A percentile compares a stretch with the other conserved stretches of the same genome.
Conservation (phyloP, 1,139 yeast species). For the Candida glucosophila region DNA sequence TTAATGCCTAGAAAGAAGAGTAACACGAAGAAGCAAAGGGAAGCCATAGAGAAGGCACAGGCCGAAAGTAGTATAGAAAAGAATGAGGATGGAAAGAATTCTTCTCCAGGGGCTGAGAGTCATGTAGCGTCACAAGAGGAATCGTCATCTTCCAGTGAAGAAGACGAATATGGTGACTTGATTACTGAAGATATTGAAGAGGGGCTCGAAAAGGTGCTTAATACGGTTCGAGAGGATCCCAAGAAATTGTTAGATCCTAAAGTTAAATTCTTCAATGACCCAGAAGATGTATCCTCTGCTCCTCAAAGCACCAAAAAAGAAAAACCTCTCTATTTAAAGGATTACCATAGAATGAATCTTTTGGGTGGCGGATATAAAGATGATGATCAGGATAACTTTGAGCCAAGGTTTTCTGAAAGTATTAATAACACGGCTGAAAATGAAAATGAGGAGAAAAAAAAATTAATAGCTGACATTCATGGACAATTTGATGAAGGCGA, state of each 20-base stretch:
- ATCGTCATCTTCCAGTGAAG: slow-evolving; percentile 60
- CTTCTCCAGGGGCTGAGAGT: slow-evolving; percentile 6
- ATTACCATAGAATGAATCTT: slow-evolving; percentile 80
- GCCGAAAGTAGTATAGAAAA: slow-evolving; percentile 1
- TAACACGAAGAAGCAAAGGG: slow-evolving; percentile 73
- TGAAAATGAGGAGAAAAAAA: slow-evolving; percentile 66
- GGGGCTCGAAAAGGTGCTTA: slow-evolving; percentile 66
- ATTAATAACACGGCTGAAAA: slow-evolving; percentile 52
- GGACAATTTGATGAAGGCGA: slow-evolving; percentile 48
- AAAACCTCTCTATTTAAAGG: slow-evolving; percentile 84
- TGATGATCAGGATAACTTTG: slow-evolving; percentile 32
- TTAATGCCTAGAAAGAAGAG: slow-evolving; percentile 93
- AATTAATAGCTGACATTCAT: slow-evolving; percentile 67
- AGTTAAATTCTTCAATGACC: slow-evolving; percentile 63
- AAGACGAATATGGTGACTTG: slow-evolving; percentile 87
- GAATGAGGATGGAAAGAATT: slow-evolving; percentile 1
- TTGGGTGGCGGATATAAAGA: slow-evolving; percentile 46
- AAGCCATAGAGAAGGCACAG: slow-evolving; percentile 47
- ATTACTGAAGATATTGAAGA: slow-evolving; percentile 79
- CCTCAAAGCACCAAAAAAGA: slow-evolving; percentile 25
- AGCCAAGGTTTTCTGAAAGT: slow-evolving; percentile 37
- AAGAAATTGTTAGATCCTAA: slow-evolving; percentile 54
- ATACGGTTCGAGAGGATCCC: slow-evolving; percentile 63
- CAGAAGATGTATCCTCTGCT: slow-evolving; percentile 21
- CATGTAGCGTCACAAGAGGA: slow-evolving; percentile 17